These are phyloP conservation scores for Trichoderma orchidacearum DNA, from an alignment of 495 filamentous ascomycete species.

Conservation along the genomic window DNA sequence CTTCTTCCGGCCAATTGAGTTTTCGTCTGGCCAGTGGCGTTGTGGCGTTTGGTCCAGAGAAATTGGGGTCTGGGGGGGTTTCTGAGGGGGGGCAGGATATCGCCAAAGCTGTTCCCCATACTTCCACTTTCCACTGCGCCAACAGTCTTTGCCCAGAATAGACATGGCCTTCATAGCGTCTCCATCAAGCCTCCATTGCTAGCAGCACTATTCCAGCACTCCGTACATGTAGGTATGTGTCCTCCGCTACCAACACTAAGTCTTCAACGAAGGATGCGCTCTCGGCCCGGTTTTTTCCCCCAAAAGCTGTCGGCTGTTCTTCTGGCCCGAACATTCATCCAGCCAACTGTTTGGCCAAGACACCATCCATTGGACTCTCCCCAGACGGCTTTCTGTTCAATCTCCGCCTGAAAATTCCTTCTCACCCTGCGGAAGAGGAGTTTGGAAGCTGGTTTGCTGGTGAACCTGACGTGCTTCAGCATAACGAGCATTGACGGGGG, in stretches of 20 bases:
- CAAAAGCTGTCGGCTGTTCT: not conserved
- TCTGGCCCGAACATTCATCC: no score
- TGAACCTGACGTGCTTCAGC: no score
- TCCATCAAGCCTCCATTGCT: not conserved
- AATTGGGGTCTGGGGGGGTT: not conserved
- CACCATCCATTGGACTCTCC: not conserved
- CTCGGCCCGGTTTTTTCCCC: not conserved
- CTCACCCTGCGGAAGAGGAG: no score
- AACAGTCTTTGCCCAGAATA: not conserved
- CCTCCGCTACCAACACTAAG: not conserved
- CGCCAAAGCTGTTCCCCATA: not conserved
- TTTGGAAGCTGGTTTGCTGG: no score
- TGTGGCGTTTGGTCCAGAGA: not conserved
- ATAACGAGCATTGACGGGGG: no score
- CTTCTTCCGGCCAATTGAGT: not conserved
- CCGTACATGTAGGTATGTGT: not conserved
- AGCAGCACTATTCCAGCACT: not conserved
- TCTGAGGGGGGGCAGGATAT: not conserved
- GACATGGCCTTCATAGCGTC: not conserved
- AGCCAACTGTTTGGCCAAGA: not conserved
- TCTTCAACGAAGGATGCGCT: not conserved
- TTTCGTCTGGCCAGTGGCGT: not conserved
- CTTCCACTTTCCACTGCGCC: not conserved
- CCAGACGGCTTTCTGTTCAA: not conserved
- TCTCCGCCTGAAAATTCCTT: not conserved